phyloP scores from a whole-genome alignment of 2,329 filamentous ascomycete genomes.

The Aspergillus awamori region DNA sequence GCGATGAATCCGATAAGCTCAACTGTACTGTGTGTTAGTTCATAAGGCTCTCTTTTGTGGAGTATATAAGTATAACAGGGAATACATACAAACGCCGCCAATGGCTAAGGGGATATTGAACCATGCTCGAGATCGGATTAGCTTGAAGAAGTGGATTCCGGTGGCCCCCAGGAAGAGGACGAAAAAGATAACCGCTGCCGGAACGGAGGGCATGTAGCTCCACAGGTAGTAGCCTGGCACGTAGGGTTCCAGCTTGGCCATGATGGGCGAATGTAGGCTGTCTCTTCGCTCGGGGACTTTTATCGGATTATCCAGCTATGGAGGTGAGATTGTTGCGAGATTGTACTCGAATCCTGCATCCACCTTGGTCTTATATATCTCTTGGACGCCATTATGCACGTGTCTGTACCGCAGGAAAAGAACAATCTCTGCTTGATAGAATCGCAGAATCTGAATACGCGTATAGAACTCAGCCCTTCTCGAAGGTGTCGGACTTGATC shows the following conservation, averaged over 20 bases:
- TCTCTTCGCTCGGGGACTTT: no score
- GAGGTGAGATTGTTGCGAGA: not conserved
- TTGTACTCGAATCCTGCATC: not conserved
- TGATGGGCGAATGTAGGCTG: not conserved
- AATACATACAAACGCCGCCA: constrained; percentile 39
- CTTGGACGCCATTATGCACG: not conserved
- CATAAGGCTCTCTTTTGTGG: not conserved
- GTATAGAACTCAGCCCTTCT: constrained; percentile 14
- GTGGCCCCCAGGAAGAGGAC: constrained; percentile 34
- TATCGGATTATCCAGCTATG: not conserved
- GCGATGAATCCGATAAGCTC: constrained; percentile 38
- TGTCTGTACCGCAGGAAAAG: not conserved
- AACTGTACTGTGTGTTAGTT: constrained; percentile 26
- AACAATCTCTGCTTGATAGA: not conserved
- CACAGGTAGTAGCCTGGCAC: constrained; percentile 27
- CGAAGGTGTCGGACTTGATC: not conserved
- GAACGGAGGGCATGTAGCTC: constrained; percentile 33
- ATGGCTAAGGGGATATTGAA: constrained; percentile 40
- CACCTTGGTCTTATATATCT: constrained; percentile 1
- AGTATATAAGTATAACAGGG: not conserved
- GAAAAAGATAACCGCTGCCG: constrained; percentile 28
- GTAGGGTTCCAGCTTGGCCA: constrained; percentile 25
- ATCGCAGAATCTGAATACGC: constrained; percentile 3
- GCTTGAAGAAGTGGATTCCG: constrained; percentile 31
- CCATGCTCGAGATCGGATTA: constrained; percentile 29